phyloP scores from a whole-genome alignment of 495 filamentous ascomycete genomes.

The Aspergillus funiculosus region DNA sequence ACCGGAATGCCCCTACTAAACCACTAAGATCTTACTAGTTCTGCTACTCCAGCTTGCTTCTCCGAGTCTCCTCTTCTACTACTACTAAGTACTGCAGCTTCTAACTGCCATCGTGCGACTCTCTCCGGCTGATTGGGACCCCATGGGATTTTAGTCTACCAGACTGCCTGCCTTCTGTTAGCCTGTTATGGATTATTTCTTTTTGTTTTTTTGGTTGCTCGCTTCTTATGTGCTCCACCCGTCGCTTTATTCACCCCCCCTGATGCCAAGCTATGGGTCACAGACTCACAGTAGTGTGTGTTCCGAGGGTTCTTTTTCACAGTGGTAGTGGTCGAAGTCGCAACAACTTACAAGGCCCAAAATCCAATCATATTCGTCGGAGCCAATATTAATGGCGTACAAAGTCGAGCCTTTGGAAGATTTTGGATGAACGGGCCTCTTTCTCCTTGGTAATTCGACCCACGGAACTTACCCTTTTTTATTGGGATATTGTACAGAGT shows the following conservation, averaged over 20 bases:
- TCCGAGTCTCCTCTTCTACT: too few species aligned
- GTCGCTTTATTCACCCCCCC: conserved; percentile 10
- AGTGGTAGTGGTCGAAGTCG: conserved; percentile 2
- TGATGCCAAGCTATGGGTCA: conserved; percentile 20
- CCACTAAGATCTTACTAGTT: too few species aligned
- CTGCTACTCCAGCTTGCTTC: too few species aligned
- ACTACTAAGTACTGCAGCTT: too few species aligned
- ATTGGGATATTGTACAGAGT: conserved; percentile 8
- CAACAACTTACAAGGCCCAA: neutral
- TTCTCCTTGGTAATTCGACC: conserved; percentile 6
- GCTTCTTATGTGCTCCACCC: conserved; percentile 5
- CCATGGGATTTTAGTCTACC: conserved; percentile 11
- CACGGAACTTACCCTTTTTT: conserved; percentile 8
- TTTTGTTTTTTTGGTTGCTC: conserved; percentile 9
- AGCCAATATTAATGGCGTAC: conserved; percentile 5
- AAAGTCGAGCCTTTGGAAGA: conserved; percentile 4
- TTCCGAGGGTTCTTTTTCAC: conserved; percentile 12
- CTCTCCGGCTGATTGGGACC: conserved; percentile 18
- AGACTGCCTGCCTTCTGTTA: too few species aligned
- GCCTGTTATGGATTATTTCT: neutral
- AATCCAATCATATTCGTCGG: conserved; percentile 16
- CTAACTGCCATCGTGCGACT: too few species aligned
- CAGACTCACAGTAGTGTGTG: too few species aligned
- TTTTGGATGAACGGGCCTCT: conserved; percentile 19
- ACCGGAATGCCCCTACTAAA: too few species aligned